Base-by-base conservation (phyloP, 2,329 filamentous ascomycete genomes). In the Penicillium sp. region DNA sequence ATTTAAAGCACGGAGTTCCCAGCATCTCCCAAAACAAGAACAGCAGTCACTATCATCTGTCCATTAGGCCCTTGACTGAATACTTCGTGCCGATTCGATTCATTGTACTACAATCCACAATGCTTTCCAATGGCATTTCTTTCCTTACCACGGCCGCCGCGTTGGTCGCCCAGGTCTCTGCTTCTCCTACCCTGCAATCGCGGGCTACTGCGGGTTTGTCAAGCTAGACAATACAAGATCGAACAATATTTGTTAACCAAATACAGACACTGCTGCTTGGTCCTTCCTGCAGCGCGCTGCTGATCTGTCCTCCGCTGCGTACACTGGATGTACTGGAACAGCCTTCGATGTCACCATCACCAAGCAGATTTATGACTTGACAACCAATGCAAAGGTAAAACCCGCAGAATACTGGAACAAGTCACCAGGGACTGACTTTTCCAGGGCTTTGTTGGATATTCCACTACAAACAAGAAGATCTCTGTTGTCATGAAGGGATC, bases 331-430 rank as follows among this genome's bases (percentile, higher is more conserved):
- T 43, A 48, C 29, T 8, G 62, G 61, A 16, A 59, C 50, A 9
- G 69, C 69, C 5, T 72, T 70, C 31, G 69, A 72, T 60, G 62
- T 71, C 13, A 70, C 59, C 14, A 68, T 72, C 48, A 72, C 69
- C 21, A 68, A 68, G 55, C 59, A 62, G 16, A 62, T 72, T 24
- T 16, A 62, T 27, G 59, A 70, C 33, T 7, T 44, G 1, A 11
- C 55, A 5, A 70, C 69, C 9, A 63, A 68, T 45, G 69, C 69
- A 7, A 59, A 71, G 55, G 66, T 64, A 9, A 16, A 26, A 26
- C 7, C 26, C 5, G 5, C 13, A 22, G 22, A 41, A 41, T 2
- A n/a, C 21, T 11, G 27, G 9, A n/a, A 22, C 11, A 21, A 2
- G 9, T 2, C 16, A 29, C 5, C 6, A 27, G 24, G 16, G 6